phyloP scores from a whole-genome alignment of 2,329 filamentous ascomycete species.

The Claviceps humidiphila region DNA sequence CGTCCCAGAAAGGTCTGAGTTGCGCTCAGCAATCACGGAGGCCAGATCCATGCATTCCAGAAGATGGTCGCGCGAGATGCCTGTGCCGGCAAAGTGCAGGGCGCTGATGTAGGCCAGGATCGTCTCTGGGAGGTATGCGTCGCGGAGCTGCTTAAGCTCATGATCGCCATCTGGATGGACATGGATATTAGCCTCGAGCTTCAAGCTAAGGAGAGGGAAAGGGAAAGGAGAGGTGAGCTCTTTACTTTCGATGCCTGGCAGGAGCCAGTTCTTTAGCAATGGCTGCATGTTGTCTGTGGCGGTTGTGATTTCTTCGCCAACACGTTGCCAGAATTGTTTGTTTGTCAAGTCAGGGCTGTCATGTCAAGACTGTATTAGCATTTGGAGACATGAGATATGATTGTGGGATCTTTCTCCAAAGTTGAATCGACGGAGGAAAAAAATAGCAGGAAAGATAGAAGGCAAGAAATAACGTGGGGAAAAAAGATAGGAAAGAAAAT shows the following conservation, averaged over 20 bases:
- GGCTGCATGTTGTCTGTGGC: constrained; percentile 45
- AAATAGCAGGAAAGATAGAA: background rate
- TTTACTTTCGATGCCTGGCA: constrained; percentile 40
- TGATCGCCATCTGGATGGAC: constrained; percentile 31
- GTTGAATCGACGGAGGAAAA: too few species aligned
- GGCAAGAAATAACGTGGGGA: too few species aligned
- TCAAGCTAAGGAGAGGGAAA: background rate
- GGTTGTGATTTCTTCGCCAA: constrained; percentile 40
- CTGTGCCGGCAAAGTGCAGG: constrained; percentile 64
- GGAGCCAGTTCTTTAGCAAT: constrained; percentile 53
- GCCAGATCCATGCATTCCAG: constrained; percentile 81
- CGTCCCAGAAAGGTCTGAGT: constrained; percentile 49
- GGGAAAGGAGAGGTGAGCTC: constrained; percentile 9
- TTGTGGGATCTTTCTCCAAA: too few species aligned
- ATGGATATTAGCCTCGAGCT: background rate
- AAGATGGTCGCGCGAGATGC: constrained; percentile 61
- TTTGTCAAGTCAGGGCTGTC: constrained; percentile 19
- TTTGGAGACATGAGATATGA: background rate
- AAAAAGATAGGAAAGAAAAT: background rate
- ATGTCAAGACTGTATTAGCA: background rate
- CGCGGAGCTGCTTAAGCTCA: constrained; percentile 53
- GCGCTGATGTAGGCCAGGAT: constrained; percentile 73
- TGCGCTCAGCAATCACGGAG: constrained; percentile 57
- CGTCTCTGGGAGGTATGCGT: constrained; percentile 72
- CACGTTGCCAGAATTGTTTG: constrained; percentile 38